A percentile compares a stretch with the other conserved stretches of the same genome.
Evolutionary conservation across 1,284 basidiomycete genomes (phyloP).

Genomic region (Cryptococcus sp.): DNA sequence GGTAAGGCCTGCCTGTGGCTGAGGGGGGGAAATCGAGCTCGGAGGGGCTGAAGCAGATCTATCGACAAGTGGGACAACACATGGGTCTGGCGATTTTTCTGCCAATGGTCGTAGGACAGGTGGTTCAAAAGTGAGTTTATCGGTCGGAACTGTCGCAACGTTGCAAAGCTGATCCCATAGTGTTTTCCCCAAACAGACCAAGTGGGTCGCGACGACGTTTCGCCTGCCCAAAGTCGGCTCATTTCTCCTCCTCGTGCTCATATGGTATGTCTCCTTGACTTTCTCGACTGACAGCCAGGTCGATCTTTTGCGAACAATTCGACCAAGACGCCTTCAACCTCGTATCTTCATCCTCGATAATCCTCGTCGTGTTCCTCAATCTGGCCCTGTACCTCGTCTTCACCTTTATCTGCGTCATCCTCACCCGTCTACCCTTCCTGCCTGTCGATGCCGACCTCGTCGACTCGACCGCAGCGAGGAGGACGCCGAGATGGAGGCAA

Average conservation of each 20-base stretch:
- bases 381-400: constrained; percentile 17
- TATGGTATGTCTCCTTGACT: constrained; percentile 15
- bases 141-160: background rate
- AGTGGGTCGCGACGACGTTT: constrained; percentile 23
- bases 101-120: constrained; percentile 27
- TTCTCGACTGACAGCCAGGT: constrained; percentile 2
- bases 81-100: constrained; percentile 30
- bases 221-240: constrained; percentile 26
- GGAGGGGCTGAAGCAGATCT: constrained; percentile 30
- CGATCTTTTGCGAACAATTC: constrained; percentile 20
- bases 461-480: background rate
- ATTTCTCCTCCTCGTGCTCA: constrained; percentile 22
- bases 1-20: constrained; percentile 34
- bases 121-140: constrained; percentile 18
- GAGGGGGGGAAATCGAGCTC: constrained; percentile 17
- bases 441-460: constrained; percentile 3
- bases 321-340: constrained; percentile 15
- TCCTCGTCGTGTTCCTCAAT: constrained; percentile 23
- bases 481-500: background rate
- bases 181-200: constrained; percentile 24
- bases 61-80: constrained; percentile 31
- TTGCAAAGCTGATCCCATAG: background rate
- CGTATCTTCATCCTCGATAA: constrained; percentile 16
- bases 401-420: constrained; percentile 15
- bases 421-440: constrained; percentile 17